Evolutionary conservation across 208 protist genomes (phyloP).

Genomic region (Leishmania amazonensis): DNA sequence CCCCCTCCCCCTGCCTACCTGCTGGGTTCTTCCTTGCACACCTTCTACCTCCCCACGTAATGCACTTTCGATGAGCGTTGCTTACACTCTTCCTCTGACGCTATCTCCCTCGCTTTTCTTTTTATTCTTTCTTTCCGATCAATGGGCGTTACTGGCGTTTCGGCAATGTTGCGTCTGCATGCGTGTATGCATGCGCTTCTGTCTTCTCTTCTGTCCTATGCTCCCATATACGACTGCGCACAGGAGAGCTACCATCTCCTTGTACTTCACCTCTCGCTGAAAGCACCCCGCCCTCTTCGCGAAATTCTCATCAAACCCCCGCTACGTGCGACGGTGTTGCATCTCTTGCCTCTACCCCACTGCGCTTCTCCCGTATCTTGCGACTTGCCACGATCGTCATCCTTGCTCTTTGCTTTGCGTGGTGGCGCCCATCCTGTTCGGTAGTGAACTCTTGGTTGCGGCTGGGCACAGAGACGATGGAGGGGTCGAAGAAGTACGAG

Average conservation of each 20-base stretch:
- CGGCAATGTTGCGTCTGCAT: background rate
- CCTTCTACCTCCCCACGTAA: background rate
- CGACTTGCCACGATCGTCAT: background rate
- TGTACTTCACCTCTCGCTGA: background rate
- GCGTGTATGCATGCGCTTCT: background rate
- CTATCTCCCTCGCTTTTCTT: background rate
- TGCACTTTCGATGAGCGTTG: background rate
- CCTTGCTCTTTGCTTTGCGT: background rate
- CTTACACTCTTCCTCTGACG: background rate
- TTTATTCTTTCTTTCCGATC: background rate
- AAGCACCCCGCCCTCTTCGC: background rate
- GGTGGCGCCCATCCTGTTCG: background rate
- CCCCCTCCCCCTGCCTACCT: background rate
- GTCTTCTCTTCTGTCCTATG: background rate
- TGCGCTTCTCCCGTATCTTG: background rate
- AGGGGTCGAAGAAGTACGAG: conserved; percentile 25
- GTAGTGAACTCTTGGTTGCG: background rate
- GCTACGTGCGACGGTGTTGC: background rate
- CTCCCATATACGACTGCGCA: background rate
- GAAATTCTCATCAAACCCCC: conserved; percentile 3
- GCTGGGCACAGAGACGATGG: conserved; percentile 15
- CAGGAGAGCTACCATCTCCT: background rate
- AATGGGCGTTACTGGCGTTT: background rate
- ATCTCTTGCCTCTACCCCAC: background rate
- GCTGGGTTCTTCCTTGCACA: background rate